phyloP scores from a whole-genome alignment of 345 rosid species.

The Hibiscus tridactylites region DNA sequence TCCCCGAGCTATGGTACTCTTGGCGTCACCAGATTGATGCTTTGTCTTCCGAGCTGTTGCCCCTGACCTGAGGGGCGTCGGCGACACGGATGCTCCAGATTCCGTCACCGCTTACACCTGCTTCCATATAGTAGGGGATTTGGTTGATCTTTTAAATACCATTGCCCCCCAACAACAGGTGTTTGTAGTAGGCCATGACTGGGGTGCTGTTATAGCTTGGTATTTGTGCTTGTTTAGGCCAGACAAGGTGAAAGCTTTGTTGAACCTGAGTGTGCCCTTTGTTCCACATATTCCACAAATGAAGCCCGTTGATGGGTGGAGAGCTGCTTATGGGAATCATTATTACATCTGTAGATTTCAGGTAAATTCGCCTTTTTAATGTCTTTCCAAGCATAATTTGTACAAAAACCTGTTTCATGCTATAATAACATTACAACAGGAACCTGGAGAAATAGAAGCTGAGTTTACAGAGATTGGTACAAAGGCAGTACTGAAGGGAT shows the following conservation, averaged over 20 bases:
- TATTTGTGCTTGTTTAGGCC: slow-evolving; percentile 40
- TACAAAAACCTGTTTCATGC: background rate
- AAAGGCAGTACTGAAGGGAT: slow-evolving; percentile 48
- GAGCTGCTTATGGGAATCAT: slow-evolving; percentile 34
- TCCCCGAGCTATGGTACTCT: slow-evolving; percentile 66
- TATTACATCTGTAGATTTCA: slow-evolving; percentile 54
- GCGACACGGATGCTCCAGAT: slow-evolving; percentile 46
- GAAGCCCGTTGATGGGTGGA: slow-evolving; percentile 22
- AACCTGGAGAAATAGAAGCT: slow-evolving; percentile 9
- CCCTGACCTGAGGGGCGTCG: slow-evolving; percentile 68
- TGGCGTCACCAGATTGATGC: slow-evolving; percentile 63
- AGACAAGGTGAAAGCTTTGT: slow-evolving; percentile 43
- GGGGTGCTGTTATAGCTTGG: slow-evolving; percentile 65
- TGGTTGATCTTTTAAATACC: slow-evolving; percentile 34
- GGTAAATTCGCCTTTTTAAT: slow-evolving; percentile 18
- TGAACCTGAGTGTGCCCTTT: slow-evolving; percentile 40
- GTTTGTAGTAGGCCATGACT: slow-evolving; percentile 58
- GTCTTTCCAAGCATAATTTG: background rate
- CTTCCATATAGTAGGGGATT: slow-evolving; percentile 42
- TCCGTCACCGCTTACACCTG: slow-evolving; percentile 34
- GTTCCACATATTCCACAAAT: slow-evolving; percentile 22
- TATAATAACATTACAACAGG: background rate
- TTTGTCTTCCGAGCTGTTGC: slow-evolving; percentile 50
- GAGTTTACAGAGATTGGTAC: slow-evolving; percentile 7
- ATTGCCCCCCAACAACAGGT: slow-evolving; percentile 25